Base-by-base conservation (phyloP, 345 rosid species). In the Laguncularia racemosa region DNA sequence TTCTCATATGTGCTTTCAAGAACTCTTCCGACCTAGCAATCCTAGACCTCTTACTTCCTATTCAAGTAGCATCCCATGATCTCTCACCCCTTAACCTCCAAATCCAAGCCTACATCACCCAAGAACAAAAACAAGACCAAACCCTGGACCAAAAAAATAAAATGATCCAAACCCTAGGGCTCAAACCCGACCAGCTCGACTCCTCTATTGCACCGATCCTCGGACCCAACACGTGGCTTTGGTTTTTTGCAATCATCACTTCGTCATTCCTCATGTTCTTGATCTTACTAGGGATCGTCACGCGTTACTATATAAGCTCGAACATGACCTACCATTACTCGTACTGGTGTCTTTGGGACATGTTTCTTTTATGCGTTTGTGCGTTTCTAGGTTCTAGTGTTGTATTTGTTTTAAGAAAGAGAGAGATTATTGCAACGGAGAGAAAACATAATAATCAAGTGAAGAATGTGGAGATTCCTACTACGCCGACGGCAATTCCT, bases 11-110 rank as follows among this genome's bases (percentile, higher is more conserved):
- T 10, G 69, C 71, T 12, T 82, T 88, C 59, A 82, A 77, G 71
- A 67, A 60, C 47, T 75, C 77, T 47, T 46, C 76, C 13, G 89
- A 83, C 13, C 84, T 85, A 12, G 61, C 88, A 7, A 65, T 78
- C 71, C 76, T 88, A 16, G 84, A 83, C 74, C 79, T 83, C 55
- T 58, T 84, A 51, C 81, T 73, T 57, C 95, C 95, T 8, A 16
- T 66, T 0, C 6, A 33, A 33, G 40, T 7, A 16, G 59, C 38
- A n/a, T 46, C 58, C 33, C 13, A 18, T 11, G 45, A 61, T 53
- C 14, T 71, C 21, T 71, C 88, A 6, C 56, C 50, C 52, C 55
- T 71, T 12, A 68, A 77, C 5, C 59, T 83, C 20, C 68, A 68
- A 6, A 82, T 81, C 19, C 79, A 81, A 50, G 89, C 75, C 19